Evolutionary conservation across 2,329 filamentous ascomycete genomes (phyloP), one percentile per base, ranked within the genome.

Genomic region (Calonectria pseudoreteaudii): DNA sequence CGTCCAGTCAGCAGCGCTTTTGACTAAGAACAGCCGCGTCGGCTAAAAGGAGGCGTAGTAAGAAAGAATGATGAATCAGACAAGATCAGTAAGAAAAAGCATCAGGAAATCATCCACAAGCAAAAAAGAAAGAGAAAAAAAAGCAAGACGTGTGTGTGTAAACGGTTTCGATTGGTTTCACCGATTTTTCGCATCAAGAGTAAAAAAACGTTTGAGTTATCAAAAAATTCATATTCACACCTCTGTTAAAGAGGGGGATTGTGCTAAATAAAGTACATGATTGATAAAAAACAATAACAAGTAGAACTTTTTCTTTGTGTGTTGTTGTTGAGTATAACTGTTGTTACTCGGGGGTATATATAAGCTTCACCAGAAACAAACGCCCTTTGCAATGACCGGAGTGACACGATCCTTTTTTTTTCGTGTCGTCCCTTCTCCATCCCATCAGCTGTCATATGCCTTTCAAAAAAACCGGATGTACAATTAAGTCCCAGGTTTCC

Each of bases 341-440:
- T 62, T 62, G 34, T 68, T 58, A 71, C 66, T 75, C 75, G 81
- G 83, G 84, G 86, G 85, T 86, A 85, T 87, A 86, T n/a, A 83
- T 80, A 78, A 80, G 80, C 77, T 86, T 86, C 86, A 87, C 85
- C 86, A 87, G 85, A 86, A 86, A 84, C 83, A 87, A 86, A 85
- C 83, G 80, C 83, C 82, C 74, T 36, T 77, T 14, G 68, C 58
- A 77, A 66, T 71, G 66, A 70, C 66, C 26, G 26, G 49, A 62
- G 58, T 71, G 34, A 74, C 73, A 71, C 78, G 66, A n/a, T n/a
- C n/a, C n/a, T n/a, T n/a, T n/a, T n/a, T 66, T 72, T 75, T 78
- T 78, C 72, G 78, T 78, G 65, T 78, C 73, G 76, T 77, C 72
- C 36, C 11, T 10, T 30, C 64, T 10, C 34, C 64, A 38, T 53